Evolutionary conservation across 768 basidiomycete species (phyloP), one percentile per base, ranked within the genome.

Genomic region (Clitopilus passeckerianus): DNA sequence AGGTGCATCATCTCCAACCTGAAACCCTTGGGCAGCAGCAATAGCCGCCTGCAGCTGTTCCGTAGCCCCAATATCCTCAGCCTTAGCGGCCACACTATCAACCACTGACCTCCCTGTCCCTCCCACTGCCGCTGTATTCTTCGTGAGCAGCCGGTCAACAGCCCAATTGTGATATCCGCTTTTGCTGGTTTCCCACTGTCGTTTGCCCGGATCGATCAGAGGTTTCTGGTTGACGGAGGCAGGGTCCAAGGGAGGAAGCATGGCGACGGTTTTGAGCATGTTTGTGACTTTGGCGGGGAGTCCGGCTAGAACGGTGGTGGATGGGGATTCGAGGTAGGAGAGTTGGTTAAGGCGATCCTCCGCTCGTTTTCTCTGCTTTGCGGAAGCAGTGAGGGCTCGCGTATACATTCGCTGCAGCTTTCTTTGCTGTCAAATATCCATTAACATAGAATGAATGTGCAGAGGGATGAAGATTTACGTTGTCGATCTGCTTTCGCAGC

Each of bases 121-220:
- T 15, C 63, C 35, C 18, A 16, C 68, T 18, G 62, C 60, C 16
- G 56, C 62, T 53, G 57, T 58, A 23, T 64, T 65, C 58, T 60
- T 69, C 12, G 70, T 67, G 46, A 89, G 62, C 7, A 89, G 69
- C 68, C 85, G 82, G 18, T 75, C 75, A 1, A 86, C 75, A 0
- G 88, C 91, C 93, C 93, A 95, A 60, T 85, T 85, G 5, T 87
- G 67, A 69, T 94, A 95, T 5, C 90, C 91, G 1, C 80, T 78
- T 67, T 83, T 82, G 69, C 81, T 85, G 35, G 84, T 82, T 72
- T 93, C 90, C 91, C 92, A 94, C 9, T 80, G 80, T 41, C 86
- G 81, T 68, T 90, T 90, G 0, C 89, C 86, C 0, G 86, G 83
- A 59, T 86, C 82, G 3, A 77, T 65, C 23, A 74, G 67, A 23